phyloP scores from a whole-genome alignment of 441 rosid genomes.

The Jatropha podagrica region DNA sequence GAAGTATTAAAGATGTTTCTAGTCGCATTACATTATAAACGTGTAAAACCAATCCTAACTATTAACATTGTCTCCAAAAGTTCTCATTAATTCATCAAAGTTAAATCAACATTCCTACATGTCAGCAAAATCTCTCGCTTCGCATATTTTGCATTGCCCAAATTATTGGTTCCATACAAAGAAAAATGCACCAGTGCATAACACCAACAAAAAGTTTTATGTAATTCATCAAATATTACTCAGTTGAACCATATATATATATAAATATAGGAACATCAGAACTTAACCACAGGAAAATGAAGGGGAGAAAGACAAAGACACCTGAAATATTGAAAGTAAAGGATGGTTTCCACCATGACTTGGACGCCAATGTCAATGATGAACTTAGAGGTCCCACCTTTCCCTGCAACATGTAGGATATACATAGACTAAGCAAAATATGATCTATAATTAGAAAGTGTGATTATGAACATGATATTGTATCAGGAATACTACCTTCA shows the following conservation, averaged over 20 bases:
- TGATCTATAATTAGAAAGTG: neutral
- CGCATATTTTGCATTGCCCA: slow-evolving; percentile 2
- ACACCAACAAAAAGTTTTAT: neutral
- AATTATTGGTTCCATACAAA: neutral
- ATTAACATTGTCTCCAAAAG: neutral
- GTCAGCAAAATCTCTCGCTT: neutral
- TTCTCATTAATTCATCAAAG: neutral
- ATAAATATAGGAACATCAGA: neutral
- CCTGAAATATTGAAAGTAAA: slow-evolving; percentile 85
- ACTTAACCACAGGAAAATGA: neutral
- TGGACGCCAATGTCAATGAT: slow-evolving; percentile 72
- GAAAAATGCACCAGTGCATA: neutral
- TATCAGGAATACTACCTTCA: slow-evolving; percentile 54
- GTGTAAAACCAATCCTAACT: no score
- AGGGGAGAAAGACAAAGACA: slow-evolving; percentile 18
- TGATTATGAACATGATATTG: slow-evolving; percentile 2
- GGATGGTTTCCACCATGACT: slow-evolving; percentile 99
- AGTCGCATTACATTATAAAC: no score
- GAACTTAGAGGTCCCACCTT: slow-evolving; percentile 88
- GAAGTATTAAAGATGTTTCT: neutral
- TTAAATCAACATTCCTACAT: neutral
- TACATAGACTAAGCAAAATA: slow-evolving; percentile 3
- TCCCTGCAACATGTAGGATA: slow-evolving; percentile 47
- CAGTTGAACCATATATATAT: no score
- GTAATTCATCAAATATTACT: no score